A percentile compares a stretch with the other conserved stretches of the same genome.
phyloP scores from a whole-genome alignment of 805 yeast genomes.

The Saccharomyces kudriavzevii region DNA sequence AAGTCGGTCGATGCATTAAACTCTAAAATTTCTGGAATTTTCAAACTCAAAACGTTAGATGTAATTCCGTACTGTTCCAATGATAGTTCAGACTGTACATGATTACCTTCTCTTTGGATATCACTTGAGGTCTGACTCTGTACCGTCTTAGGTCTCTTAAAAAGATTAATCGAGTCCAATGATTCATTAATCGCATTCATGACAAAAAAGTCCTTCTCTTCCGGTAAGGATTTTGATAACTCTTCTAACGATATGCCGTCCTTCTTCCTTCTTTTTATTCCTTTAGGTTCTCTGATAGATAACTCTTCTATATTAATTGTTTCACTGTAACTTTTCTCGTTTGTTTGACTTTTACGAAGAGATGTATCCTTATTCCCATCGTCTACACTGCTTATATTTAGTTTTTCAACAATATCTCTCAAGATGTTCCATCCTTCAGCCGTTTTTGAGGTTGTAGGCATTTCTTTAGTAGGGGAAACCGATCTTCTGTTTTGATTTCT shows the following conservation, averaged over 20 bases:
- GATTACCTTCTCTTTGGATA: background rate
- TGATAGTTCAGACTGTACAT: background rate
- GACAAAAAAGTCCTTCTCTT: slow-evolving; percentile 13
- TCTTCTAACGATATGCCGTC: background rate
- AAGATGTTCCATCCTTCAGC: slow-evolving; percentile 14
- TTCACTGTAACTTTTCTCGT: background rate
- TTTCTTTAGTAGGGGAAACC: slow-evolving; percentile 19
- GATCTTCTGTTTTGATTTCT: slow-evolving; percentile 15
- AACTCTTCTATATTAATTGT: slow-evolving; percentile 3
- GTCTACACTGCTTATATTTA: slow-evolving; percentile 2
- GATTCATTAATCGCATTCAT: slow-evolving; percentile 17
- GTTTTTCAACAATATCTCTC: slow-evolving; percentile 12
- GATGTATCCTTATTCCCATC: slow-evolving; percentile 1
- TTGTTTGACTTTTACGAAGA: background rate
- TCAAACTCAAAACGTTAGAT: background rate
- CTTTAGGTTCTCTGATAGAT: slow-evolving; percentile 6
- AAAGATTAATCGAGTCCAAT: slow-evolving; percentile 5
- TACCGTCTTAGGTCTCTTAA: background rate
- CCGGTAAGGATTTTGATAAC: slow-evolving; percentile 6
- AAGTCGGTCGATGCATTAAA: background rate
- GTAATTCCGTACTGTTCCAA: background rate
- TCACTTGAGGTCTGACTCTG: background rate
- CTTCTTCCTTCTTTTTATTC: slow-evolving; percentile 2
- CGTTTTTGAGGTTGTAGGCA: slow-evolving; percentile 12
- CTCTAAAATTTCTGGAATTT: background rate